phyloP scores from a whole-genome alignment of 139 green algal genomes.

The Diplosphaera chodatii region DNA sequence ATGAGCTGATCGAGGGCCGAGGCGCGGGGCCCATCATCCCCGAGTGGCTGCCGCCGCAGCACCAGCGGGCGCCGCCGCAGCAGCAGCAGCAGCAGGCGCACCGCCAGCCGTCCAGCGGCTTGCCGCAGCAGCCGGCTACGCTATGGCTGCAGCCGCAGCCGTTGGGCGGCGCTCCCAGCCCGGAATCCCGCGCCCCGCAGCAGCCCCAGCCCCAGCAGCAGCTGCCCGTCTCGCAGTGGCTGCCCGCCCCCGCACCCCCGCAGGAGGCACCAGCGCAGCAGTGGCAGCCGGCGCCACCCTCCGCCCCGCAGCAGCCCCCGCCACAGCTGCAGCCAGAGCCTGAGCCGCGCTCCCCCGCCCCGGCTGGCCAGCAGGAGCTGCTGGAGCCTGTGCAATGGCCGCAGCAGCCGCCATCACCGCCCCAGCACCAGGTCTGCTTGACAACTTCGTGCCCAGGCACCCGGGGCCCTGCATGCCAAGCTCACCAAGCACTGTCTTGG shows the following conservation, averaged over 20 bases:
- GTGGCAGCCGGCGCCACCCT: background rate
- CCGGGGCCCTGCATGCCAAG: too few species aligned
- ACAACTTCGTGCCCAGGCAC: too few species aligned
- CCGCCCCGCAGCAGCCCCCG: background rate
- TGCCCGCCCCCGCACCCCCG: background rate
- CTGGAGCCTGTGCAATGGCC: conserved; percentile 3
- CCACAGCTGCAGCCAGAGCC: background rate
- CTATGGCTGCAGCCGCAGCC: background rate
- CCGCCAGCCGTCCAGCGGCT: background rate
- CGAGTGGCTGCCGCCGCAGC: conserved; percentile 1
- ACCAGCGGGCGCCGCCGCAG: conserved; percentile 8
- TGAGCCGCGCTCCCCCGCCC: background rate
- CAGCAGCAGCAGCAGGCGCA: conserved; percentile 15
- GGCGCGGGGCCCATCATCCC: background rate
- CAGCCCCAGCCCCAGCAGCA: background rate
- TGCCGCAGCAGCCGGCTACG: background rate
- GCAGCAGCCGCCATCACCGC: conserved; percentile 3
- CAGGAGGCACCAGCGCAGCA: conserved; percentile 3
- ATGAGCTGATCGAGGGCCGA: background rate
- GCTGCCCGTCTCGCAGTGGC: background rate
- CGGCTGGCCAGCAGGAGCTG: background rate
- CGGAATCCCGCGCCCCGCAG: background rate
- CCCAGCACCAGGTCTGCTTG: background rate
- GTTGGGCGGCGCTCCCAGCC: too few species aligned
- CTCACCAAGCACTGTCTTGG: too few species aligned